Evolutionary conservation across 2,329 filamentous ascomycete genomes (phyloP).

Genomic region (Phialophora tarda): DNA sequence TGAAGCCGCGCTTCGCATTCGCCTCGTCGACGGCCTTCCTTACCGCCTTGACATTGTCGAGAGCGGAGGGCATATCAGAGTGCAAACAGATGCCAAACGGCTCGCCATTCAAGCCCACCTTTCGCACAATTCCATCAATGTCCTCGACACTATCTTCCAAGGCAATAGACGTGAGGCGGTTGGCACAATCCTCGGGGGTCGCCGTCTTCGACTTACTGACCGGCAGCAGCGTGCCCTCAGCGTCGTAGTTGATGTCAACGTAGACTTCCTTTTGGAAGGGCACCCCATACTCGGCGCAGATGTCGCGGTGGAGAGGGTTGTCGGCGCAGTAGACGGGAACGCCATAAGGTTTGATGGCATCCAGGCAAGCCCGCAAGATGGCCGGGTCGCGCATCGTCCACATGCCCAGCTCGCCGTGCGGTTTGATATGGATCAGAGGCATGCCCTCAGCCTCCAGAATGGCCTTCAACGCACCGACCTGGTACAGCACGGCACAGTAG

Average conservation of each 20-base stretch:
- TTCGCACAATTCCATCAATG: constrained; percentile 32
- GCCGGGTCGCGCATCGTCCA: constrained; percentile 60
- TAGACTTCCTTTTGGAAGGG: constrained; percentile 61
- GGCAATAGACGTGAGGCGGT: not conserved
- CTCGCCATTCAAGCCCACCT: constrained; percentile 38
- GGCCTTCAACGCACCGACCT: constrained; percentile 65
- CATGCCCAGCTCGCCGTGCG: constrained; percentile 62
- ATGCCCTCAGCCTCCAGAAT: constrained; percentile 63
- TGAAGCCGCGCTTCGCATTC: constrained; percentile 11
- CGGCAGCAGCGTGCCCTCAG: constrained; percentile 54
- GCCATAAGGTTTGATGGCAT: constrained; percentile 47
- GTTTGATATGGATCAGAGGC: constrained; percentile 65
- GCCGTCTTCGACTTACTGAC: not conserved
- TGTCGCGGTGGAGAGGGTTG: constrained; percentile 59
- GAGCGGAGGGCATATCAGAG: constrained; percentile 42
- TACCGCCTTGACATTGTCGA: constrained; percentile 40
- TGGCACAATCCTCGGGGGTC: not conserved
- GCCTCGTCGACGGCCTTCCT: constrained; percentile 42
- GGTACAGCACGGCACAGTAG: constrained; percentile 63
- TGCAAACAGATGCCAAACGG: constrained; percentile 44
- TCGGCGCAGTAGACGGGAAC: constrained; percentile 59
- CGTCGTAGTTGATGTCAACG: constrained; percentile 61
- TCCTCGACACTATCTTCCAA: constrained; percentile 32
- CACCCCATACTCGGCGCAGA: constrained; percentile 58
- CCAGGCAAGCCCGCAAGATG: constrained; percentile 58